Percentiles rank a stretch among this genome's conserved stretches.
Evolutionary conservation across 345 rosid species (phyloP).

Genomic region (Adansonia digitata): DNA sequence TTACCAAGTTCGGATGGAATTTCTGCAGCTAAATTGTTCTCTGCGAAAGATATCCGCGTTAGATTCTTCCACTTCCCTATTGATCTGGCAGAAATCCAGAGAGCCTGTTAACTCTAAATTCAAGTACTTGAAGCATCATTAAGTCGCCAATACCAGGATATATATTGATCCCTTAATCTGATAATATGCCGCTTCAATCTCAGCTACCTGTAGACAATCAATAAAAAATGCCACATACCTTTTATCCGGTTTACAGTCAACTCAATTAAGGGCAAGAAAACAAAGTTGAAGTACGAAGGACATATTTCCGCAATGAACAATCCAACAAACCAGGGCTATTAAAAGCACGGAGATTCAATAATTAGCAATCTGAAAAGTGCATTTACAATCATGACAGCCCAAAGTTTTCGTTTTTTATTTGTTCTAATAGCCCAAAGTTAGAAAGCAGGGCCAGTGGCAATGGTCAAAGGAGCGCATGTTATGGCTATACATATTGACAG

Average conservation of each 20-base stretch:
- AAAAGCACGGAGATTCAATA: not conserved
- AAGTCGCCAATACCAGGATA: slow-evolving; percentile 29
- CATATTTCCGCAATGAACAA: not conserved
- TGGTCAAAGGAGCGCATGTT: not conserved
- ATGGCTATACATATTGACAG: not conserved
- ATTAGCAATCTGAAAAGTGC: not conserved
- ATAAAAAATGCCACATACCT: slow-evolving; percentile 24
- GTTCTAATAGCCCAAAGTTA: not conserved
- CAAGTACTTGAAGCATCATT: slow-evolving; percentile 38
- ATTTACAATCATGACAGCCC: not conserved
- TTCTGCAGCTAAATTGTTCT: slow-evolving; percentile 44
- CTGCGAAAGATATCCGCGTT: slow-evolving; percentile 38
- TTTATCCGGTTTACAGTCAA: slow-evolving; percentile 42
- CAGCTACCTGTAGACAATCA: slow-evolving; percentile 28
- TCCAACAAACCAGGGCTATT: not conserved
- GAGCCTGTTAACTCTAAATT: slow-evolving; percentile 43
- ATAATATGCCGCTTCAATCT: slow-evolving; percentile 48
- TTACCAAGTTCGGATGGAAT: slow-evolving; percentile 45
- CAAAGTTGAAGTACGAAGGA: not conserved
- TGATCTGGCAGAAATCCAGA: slow-evolving; percentile 42
- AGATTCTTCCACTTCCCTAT: slow-evolving; percentile 33
- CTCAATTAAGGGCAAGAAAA: not conserved
- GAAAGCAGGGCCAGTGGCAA: slow-evolving; percentile 5
- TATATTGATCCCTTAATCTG: slow-evolving; percentile 41
- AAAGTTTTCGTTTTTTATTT: no score